Evolutionary conservation across 2,329 filamentous ascomycete species (phyloP), one percentile per base, ranked within the genome.

Genomic region (Cladosporium sp.): DNA sequence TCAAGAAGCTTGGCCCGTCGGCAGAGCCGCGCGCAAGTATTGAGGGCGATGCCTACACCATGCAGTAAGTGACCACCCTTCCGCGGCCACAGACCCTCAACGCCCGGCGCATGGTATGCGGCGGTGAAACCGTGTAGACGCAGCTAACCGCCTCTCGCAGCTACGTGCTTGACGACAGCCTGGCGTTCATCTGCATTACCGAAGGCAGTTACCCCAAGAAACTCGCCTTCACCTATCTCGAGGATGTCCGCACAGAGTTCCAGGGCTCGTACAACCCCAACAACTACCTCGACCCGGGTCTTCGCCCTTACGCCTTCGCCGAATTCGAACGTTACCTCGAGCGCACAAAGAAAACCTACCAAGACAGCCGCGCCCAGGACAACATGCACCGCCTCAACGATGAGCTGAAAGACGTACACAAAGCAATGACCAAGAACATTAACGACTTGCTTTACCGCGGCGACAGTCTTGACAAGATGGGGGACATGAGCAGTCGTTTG

Each of bases 391-490:
- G 94, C 80, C 84, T 99, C 70, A 98, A 99, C 76, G 92, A 97
- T 76, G 96, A 99, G 84, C 86, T 99, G 70, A 90, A 93, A 78
- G 95, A 98, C 80, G 96, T 99, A 64, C 98, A 95, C 1, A 93
- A 97, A 81, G 93, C 99, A 76, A 99, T 99, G 96, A 98, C 93
- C 65, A 98, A 98, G 87, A 99, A 99, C 79, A 98, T 99, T 72
- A 95, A 99, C 83, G 95, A 99, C 78, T 82, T 99, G 75, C 83
- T 99, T 62, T 99, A 99, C 78, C 85, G 96, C 68, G 95, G 95
- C 31, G 95, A 99, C 78, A 95, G 89, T 74, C 81, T 99, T 71
- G 95, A 99, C 81, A 87, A 93, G 74, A 99, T 99, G 95, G 94
- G 95, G 68, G 94, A 98, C 81, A 90, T 97, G 76, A 96, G 91